phyloP scores from a whole-genome alignment of 2,329 filamentous ascomycete genomes.

The Microdochium nivale region DNA sequence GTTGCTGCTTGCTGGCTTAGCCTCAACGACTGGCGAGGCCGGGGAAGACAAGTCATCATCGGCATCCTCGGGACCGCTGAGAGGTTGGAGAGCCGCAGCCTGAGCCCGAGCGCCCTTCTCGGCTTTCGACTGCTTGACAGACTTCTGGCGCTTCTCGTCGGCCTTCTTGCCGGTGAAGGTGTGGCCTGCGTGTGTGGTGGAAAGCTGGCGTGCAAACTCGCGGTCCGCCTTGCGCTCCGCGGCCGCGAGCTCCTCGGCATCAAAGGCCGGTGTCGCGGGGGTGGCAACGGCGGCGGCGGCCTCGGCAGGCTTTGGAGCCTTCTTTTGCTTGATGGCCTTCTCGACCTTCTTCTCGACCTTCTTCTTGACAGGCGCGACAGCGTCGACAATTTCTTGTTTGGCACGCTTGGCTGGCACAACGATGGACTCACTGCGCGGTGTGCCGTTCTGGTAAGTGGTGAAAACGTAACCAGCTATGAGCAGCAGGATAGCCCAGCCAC shows the following conservation, averaged over 20 bases:
- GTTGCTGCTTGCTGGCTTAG: conserved; percentile 41
- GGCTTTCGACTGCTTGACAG: conserved; percentile 60
- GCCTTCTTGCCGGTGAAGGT: conserved; percentile 45
- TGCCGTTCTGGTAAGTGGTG: conserved; percentile 8
- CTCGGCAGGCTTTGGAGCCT: conserved; percentile 24
- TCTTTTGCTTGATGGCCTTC: conserved; percentile 21
- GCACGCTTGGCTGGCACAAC: conserved; percentile 11
- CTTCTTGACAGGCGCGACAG: conserved; percentile 12
- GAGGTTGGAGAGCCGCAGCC: conserved; percentile 44
- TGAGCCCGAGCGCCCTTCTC: conserved; percentile 38
- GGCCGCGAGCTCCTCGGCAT: conserved; percentile 40
- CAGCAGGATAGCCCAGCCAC: conserved; percentile 25
- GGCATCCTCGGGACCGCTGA: conserved; percentile 66
- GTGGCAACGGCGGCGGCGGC: conserved; percentile 19
- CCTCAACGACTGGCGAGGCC: conserved; percentile 52
- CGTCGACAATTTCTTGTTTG: conserved; percentile 11
- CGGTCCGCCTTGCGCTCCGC: conserved; percentile 48
- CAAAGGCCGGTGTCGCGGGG: conserved; percentile 29
- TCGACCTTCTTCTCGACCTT: conserved; percentile 27
- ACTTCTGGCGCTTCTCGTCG: conserved; percentile 58
- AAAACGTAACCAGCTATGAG: conserved; percentile 17
- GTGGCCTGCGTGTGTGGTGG: conserved; percentile 62
- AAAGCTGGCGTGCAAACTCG: conserved; percentile 69
- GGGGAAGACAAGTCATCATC: conserved; percentile 72
- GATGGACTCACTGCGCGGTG: conserved; percentile 6